Percentiles rank a stretch among this genome's conserved stretches.
These are phyloP conservation scores for Debaryomyces subglobosus DNA, from an alignment of 1,139 yeast species.

Conservation along the genomic window DNA sequence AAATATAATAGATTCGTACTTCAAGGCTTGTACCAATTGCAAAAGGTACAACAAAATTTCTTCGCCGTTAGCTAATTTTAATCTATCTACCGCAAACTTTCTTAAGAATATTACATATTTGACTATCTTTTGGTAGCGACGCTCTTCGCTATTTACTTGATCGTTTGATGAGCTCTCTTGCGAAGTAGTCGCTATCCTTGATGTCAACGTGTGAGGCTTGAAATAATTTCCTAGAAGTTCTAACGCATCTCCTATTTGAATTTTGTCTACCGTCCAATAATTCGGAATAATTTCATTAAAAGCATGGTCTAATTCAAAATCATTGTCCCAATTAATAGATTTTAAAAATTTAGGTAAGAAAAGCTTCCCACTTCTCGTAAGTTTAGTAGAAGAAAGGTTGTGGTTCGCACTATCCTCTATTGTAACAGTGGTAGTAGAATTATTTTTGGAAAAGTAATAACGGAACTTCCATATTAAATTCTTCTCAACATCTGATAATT, in stretches of 20 bases:
- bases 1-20: conserved; percentile 57
- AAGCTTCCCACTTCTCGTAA: conserved; percentile 30
- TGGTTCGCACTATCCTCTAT: conserved; percentile 17
- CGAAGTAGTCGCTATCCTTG: conserved; percentile 13
- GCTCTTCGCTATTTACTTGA: conserved; percentile 29
- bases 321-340: conserved; percentile 88
- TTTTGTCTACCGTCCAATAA: conserved; percentile 61
- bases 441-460: conserved; percentile 75
- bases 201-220: conserved; percentile 41
- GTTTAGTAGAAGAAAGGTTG: conserved; percentile 14
- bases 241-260: conserved; percentile 90
- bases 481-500: conserved; percentile 79
- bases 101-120: conserved; percentile 53
- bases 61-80: conserved; percentile 75
- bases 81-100: conserved; percentile 84
- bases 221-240: conserved; percentile 81
- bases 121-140: conserved; percentile 35
- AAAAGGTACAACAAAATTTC: conserved; percentile 81
- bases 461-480: conserved; percentile 91
- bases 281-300: conserved; percentile 55
- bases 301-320: conserved; percentile 76
- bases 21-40: conserved; percentile 90
- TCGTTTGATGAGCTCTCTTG: conserved; percentile 10
- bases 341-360: conserved; percentile 85
- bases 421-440: conserved; percentile 24